Evolutionary conservation across 305 asterid species (phyloP), one percentile per base, ranked within the genome.

Genomic region (Solanum aculeatissimum): DNA sequence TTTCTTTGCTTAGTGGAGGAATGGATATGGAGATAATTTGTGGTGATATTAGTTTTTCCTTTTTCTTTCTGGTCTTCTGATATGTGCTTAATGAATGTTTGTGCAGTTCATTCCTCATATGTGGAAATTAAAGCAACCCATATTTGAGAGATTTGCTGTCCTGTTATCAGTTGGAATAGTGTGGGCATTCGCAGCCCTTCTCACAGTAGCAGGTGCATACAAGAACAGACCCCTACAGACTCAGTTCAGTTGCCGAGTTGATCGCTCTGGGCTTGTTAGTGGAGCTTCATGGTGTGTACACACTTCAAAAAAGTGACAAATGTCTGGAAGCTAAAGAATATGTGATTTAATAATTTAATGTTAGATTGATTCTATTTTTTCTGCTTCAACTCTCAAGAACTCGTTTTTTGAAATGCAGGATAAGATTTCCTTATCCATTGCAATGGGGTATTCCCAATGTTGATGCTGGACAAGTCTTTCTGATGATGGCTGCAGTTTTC

Each of bases 201-300:
- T 96, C 83, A 96, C 98, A 3, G 95, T 84, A 53, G 95, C 95
- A 35, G 99, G 99, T 58, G 99, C 98, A 66, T 96, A 96, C 90
- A 89, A 74, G 81, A 89, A 93, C 82, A 92, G 80, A 47, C 94
- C 97, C 21, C 89, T 90, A 1, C 82, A 89, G 66, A 96, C 99
- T 57, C 99, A 96, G 85, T 85, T 95, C 86, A 96, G 99, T 62
- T 96, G 99, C 72, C 94, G 99, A 81, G 98, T 96, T 43, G 99
- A 96, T 88, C 97, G 97, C 21, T 93, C 99, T 9, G 99, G 98
- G 58, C 98, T 96, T 35, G 87, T 95, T 16, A 62, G 97, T 53
- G 98, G 92, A 89, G 91, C 99, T 32, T 87, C 95, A 66, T 96
- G 99, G 99, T 94, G 86, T 12, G 96, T 85, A 65, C 81, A 80